These are phyloP conservation scores for Firmiana major DNA, from an alignment of 345 rosid genomes.

Conservation along the genomic window DNA sequence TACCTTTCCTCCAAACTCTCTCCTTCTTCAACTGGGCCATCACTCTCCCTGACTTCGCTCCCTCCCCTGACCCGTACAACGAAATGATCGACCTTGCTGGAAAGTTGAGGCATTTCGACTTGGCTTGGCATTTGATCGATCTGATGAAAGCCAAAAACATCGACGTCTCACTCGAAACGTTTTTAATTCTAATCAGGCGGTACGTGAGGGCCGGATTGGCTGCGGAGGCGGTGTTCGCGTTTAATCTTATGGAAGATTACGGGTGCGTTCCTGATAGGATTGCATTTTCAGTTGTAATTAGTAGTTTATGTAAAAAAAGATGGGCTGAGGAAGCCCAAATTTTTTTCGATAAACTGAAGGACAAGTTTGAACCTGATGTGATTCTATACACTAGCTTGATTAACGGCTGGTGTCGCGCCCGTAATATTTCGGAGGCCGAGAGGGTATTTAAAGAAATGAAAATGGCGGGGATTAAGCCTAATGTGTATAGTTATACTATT, in stretches of 20 bases:
- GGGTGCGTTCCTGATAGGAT: slow-evolving; percentile 67
- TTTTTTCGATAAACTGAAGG: slow-evolving; percentile 61
- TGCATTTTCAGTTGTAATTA: slow-evolving; percentile 70
- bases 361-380: slow-evolving; percentile 67
- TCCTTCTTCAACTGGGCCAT: slow-evolving; percentile 90
- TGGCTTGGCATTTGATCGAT: slow-evolving; percentile 75
- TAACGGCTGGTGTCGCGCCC: slow-evolving; percentile 85
- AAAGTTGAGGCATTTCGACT: slow-evolving; percentile 67
- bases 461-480: slow-evolving; percentile 59
- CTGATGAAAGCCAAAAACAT: slow-evolving; percentile 65
- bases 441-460: slow-evolving; percentile 80
- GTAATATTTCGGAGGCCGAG: slow-evolving; percentile 65
- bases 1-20: slow-evolving; percentile 64
- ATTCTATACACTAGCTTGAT: slow-evolving; percentile 72
- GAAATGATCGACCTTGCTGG: slow-evolving; percentile 85
- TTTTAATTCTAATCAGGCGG: slow-evolving; percentile 71
- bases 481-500: slow-evolving; percentile 78
- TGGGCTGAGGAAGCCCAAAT: slow-evolving; percentile 79
- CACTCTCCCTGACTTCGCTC: slow-evolving; percentile 30
- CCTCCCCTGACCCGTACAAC: slow-evolving; percentile 62
- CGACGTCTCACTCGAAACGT: slow-evolving; percentile 47
- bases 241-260: slow-evolving; percentile 93
- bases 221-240: slow-evolving; percentile 85
- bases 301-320: slow-evolving; percentile 61
- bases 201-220: slow-evolving; percentile 84